Base-by-base conservation (phyloP, 169 alveolate genomes). In the Cryptosporidium sp. region DNA sequence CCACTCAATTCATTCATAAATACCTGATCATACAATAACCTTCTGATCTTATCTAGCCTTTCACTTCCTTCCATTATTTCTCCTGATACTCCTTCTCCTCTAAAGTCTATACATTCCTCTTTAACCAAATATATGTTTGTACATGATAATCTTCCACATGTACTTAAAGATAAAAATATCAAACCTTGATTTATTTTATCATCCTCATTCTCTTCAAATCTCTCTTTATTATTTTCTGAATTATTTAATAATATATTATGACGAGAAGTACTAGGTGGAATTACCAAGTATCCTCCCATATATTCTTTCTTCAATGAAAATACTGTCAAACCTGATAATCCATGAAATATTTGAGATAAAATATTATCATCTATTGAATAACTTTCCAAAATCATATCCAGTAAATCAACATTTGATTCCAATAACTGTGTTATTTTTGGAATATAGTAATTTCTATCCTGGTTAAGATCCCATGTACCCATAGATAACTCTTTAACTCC, bases 101-200 rank as follows among this genome's bases (percentile, higher is more conserved):
- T 5, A 33, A 1, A 5, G 2, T 29, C 4, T 18, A 69, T 37
- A 9, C 51, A n/a, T 45, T 33, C 56, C 10, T 69, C 56, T 7
- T 29, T 48, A 14, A 29, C 23, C 4, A 73, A n/a, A 29, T 45
- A 61, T 7, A 80, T 12, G 21, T 48, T 42, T 8, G 3, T 29
- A n/a, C 58, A 31, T 4, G 80, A 31, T n/a, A 80, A 33, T 51
- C 89, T 80, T 48, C 89, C 89, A 62, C 89, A 80, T 9, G 69
- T 62, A 39, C 62, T 80, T 37, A 80, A 65, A 8, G 80, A 61
- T 3, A 80, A 42, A 42, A 80, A 42, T n/a, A 80, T 65, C 16
- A 80, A 29, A 62, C 73, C 21, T 9, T 60, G 80, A 26, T 70
- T 29, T 0, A 42, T n/a, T 26, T 6, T 5, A 37, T 45, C 52